Evolutionary conservation across 1,139 yeast species (phyloP).

Genomic region (Taphrina confusa): DNA sequence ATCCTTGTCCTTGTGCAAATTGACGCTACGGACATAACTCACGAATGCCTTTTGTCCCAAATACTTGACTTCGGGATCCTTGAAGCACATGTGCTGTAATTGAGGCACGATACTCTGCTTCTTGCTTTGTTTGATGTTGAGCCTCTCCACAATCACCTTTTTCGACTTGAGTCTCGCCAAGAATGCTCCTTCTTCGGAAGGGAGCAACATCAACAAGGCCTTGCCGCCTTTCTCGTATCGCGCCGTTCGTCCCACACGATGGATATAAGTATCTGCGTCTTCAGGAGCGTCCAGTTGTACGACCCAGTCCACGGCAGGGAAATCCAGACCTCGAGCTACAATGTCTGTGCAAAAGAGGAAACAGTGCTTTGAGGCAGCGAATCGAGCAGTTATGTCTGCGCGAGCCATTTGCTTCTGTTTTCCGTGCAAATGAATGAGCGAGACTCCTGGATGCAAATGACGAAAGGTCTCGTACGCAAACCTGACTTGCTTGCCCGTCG

Average conservation of each 20-base stretch:
- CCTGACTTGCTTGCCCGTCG: constrained; percentile 94
- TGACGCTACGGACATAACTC: constrained; percentile 80
- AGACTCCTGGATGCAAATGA: constrained; percentile 92
- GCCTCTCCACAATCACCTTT: constrained; percentile 67
- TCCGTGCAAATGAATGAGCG: constrained; percentile 88
- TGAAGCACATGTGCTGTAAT: constrained; percentile 84
- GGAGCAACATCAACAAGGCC: constrained; percentile 77
- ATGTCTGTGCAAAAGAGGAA: constrained; percentile 95
- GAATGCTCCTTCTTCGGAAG: constrained; percentile 80
- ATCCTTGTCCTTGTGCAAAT: constrained; percentile 82
- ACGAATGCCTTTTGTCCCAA: constrained; percentile 94
- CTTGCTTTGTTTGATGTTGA: constrained; percentile 74
- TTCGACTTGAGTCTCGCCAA: constrained; percentile 61
- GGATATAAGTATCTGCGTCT: constrained; percentile 91
- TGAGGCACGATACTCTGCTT: constrained; percentile 80
- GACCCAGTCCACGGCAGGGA: constrained; percentile 98
- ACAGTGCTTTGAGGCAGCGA: constrained; percentile 80
- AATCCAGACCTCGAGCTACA: constrained; percentile 95
- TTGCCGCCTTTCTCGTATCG: constrained; percentile 89
- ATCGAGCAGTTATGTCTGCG: constrained; percentile 82
- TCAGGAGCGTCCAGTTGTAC: constrained; percentile 95
- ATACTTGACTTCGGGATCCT: constrained; percentile 87
- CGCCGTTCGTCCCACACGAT: constrained; percentile 95
- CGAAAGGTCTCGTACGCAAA: constrained; percentile 88
- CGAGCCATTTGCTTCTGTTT: constrained; percentile 93